These are phyloP conservation scores for Takashimella tepidaria DNA, from an alignment of 1,284 basidiomycete genomes.

Conservation along the genomic window DNA sequence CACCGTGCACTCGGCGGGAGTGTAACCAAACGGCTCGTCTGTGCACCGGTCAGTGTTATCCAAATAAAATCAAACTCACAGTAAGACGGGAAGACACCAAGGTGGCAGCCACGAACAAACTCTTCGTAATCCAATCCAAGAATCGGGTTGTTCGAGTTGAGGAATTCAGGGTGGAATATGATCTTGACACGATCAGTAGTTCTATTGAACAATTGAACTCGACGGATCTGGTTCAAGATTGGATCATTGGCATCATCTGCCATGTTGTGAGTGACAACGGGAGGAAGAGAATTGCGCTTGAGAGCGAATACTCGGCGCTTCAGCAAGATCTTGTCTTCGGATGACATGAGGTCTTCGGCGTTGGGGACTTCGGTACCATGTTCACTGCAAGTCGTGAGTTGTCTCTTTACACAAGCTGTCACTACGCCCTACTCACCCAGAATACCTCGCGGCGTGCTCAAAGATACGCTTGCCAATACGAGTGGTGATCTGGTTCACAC, in stretches of 20 bases:
- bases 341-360: constrained; percentile 71
- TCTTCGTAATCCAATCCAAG: constrained; percentile 97
- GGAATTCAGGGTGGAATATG: constrained; percentile 97
- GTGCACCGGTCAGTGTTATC: background rate
- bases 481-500: constrained; percentile 89
- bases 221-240: constrained; percentile 88
- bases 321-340: constrained; percentile 89
- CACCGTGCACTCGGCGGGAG: constrained; percentile 58
- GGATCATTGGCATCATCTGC: constrained; percentile 86
- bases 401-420: too few relatives aligned
- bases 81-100: constrained; percentile 97
- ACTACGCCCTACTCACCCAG: constrained; percentile 75
- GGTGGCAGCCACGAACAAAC: constrained; percentile 94
- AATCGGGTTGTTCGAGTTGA: constrained; percentile 96
- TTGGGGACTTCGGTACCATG: constrained; percentile 65
- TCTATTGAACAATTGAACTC: constrained; percentile 86
- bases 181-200: constrained; percentile 84
- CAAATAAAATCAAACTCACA: constrained; percentile 35
- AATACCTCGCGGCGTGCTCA: constrained; percentile 87
- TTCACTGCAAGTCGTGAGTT: constrained; percentile 54
- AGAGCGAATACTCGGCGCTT: constrained; percentile 95
- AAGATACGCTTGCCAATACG: constrained; percentile 86
- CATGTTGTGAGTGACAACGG: constrained; percentile 98
- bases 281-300: constrained; percentile 86
- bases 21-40: constrained; percentile 51